Base-by-base conservation (phyloP, 1,139 yeast species). In the Sugiyamaella xylanicola region DNA sequence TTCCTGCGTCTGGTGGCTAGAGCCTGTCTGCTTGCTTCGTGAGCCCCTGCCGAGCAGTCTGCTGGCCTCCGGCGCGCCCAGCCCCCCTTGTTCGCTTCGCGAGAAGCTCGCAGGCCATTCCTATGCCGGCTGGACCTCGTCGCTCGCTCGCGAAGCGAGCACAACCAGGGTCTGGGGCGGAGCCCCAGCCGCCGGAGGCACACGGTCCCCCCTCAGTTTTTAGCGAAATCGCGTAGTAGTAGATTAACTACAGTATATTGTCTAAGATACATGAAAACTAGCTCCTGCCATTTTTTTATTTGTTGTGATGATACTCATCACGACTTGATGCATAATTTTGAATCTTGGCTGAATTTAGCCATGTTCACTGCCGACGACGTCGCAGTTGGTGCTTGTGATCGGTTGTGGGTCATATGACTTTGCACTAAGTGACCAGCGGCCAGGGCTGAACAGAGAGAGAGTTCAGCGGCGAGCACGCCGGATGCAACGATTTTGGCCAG, bases 401-500 rank as follows among this genome's bases (percentile, higher is more conserved):
- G 40, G 77, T 95, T 95, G 71, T 87, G 97, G 59, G 85, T 86
- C 99, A 95, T 95, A 74, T 95, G 99, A 62, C 96, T 87, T 77
- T 91, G 96, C 48, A 95, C 99, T 65, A 95, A 81, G 74, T 95
- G 99, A 53, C 99, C 99, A 43, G 98, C 98, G 4, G 99, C 98
- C 65, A 93, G 82, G 1, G 99, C 98, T 51, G 97, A 82, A 74
- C 96, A 86, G 64, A 95, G 81, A 2, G 98, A 92, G 57, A 95
- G 80, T 72, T 95, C 99, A 49, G 97, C 98, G 0, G 99, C 97
- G 68, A 95, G 82, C 35, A 95, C 99, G 41, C 95, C 92, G 51
- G 95, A 85, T 1, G 99, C 99, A 58, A 95, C 91, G 60, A 93
- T 82, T 68, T 86, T 84, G n/a, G 99, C 99, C 66, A 95, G 81